A percentile compares a stretch with the other conserved stretches of the same genome.
phyloP scores from a whole-genome alignment of 257 asterid genomes.

The Solanum tacnaense region DNA sequence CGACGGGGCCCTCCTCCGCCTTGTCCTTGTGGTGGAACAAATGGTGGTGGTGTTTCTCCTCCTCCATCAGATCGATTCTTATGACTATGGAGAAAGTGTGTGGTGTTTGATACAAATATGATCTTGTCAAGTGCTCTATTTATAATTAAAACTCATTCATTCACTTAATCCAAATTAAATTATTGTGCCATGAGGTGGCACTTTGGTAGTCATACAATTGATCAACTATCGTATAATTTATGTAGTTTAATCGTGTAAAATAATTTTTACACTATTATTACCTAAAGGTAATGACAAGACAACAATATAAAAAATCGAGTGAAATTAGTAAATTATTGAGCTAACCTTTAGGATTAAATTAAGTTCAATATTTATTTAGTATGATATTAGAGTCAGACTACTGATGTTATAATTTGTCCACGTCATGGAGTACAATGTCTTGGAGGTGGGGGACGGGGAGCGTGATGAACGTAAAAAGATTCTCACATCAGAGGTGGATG shows the following conservation, averaged over 20 bases:
- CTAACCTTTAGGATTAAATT: background rate
- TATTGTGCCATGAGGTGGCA: background rate
- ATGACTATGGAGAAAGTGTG: background rate
- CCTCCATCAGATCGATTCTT: constrained; percentile 5
- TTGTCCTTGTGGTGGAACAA: constrained; percentile 18
- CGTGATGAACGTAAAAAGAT: background rate
- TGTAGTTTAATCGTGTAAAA: background rate
- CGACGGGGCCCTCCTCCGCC: constrained; percentile 5
- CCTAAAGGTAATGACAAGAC: background rate
- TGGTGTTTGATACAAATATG: background rate
- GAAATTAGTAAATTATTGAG: background rate
- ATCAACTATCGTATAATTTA: background rate
- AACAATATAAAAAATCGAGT: background rate
- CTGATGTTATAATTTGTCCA: background rate
- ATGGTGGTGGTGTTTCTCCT: constrained; percentile 37
- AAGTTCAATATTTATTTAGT: too few species aligned
- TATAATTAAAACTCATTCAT: background rate
- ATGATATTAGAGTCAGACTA: background rate
- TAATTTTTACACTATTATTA: background rate
- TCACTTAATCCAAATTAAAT: background rate
- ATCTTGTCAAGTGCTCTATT: background rate
- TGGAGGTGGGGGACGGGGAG: background rate
- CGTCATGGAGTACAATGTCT: background rate
- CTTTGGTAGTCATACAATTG: background rate
- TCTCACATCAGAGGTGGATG: background rate